A percentile compares a stretch with the other conserved stretches of the same genome.
phyloP scores from a whole-genome alignment of 2,329 filamentous ascomycete genomes.

The Epichloe sibirici region DNA sequence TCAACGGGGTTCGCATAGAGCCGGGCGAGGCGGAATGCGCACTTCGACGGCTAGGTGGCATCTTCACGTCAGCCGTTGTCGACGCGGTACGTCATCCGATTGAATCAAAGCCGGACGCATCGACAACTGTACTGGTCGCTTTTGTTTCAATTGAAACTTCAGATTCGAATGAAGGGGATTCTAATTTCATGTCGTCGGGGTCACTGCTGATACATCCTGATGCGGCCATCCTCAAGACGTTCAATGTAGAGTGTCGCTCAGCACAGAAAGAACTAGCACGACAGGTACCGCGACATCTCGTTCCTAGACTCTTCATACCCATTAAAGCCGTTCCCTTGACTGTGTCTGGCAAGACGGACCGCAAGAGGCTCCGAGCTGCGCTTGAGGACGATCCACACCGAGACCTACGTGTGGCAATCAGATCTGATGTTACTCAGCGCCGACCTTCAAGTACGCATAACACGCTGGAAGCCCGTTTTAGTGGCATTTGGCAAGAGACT shows the following conservation, averaged over 20 bases:
- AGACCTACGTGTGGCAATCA: not conserved
- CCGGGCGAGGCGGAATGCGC: not conserved
- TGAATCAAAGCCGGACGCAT: not conserved
- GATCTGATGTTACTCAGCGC: not conserved
- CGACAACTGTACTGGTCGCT: not conserved
- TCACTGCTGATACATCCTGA: not conserved
- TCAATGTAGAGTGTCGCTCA: not conserved
- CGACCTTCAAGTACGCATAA: not conserved
- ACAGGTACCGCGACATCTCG: not conserved
- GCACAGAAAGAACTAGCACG: not conserved
- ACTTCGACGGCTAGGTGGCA: not conserved
- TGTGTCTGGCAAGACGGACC: conserved; percentile 3
- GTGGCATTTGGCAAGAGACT: conserved; percentile 9
- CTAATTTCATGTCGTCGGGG: not conserved
- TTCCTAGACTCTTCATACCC: not conserved
- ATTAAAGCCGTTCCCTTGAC: not conserved
- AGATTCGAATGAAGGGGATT: not conserved
- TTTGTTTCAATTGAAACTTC: not conserved
- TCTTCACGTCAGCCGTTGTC: not conserved
- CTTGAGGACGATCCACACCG: conserved; percentile 21
- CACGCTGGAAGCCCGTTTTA: not conserved
- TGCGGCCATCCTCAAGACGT: not conserved
- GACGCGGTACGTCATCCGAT: not conserved
- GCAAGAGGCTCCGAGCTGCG: conserved; percentile 23
- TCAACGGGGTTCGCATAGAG: not conserved